Evolutionary conservation across 2,329 filamentous ascomycete species (phyloP), one percentile per base, ranked within the genome.

Genomic region (Paecilomyces niveus): DNA sequence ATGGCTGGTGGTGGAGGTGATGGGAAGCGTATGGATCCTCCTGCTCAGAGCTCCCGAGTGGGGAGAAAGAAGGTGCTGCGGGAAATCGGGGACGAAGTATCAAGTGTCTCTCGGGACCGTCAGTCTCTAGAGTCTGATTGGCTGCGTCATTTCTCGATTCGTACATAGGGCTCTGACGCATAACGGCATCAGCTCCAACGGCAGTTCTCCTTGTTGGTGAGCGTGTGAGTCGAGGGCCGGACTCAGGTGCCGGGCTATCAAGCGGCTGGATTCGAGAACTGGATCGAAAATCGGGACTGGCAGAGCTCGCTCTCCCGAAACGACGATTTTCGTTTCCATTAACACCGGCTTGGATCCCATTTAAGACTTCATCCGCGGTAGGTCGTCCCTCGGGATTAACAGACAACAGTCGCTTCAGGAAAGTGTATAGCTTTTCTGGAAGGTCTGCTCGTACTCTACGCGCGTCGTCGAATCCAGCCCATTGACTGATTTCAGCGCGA

Each of bases 401-500:
- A 1, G 91, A 87, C 5, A 99, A 81, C 4, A 99, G 80, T 58
- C 85, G 85, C 70, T 91, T 92, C 3, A 99, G 80, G 57, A 96
- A 86, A 53, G 85, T 85, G 73, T 97, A 99, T 0, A 99, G 82
- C 71, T 90, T 88, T 4, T 90, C 83, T 0, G 94, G 94, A 0
- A 99, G 78, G 66, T 97, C 94, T 0, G 89, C 85, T 1, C 93
- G 84, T 62, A 88, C 83, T 35, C 87, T 82, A 33, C 85, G 82
- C 64, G 90, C 88, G 60, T 91, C 88, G 62, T 91, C 85, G 65
- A 97, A 96, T 0, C 94, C 94, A 57, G 86, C 80, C 94, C 94
- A 99, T 33, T 83, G 81, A 10, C 86, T 85, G 58, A 99, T 97
- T 72, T 99, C 94, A 2, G 82, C 88, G 50, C 92, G 85, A 31